Conservation (phyloP, 306 rosid species). For the Pueraria montana region DNA sequence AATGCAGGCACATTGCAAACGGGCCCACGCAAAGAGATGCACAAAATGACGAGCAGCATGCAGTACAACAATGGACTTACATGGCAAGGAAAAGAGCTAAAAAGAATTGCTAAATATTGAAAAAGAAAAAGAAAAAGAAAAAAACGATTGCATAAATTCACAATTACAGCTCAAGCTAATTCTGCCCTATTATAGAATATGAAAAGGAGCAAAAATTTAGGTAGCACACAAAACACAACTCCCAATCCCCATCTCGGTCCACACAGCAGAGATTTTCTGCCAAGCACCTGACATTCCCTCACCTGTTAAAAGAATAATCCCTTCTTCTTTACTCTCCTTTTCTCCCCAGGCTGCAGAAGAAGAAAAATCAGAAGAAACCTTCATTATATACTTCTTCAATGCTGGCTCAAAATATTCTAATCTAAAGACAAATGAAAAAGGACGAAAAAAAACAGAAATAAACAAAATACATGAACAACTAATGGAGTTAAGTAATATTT, state of each 20-base stretch:
- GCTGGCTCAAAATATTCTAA: conserved; percentile 6
- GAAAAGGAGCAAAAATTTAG: conserved; percentile 45
- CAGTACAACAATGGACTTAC: conserved; percentile 29
- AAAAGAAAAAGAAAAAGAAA: conserved; percentile 22
- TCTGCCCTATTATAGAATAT: conserved; percentile 52
- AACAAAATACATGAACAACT: conserved; percentile 1
- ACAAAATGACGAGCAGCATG: conserved; percentile 35
- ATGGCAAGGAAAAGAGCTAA: conserved; percentile 3
- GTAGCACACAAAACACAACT: conserved; percentile 48
- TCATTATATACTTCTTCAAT: conserved; percentile 7
- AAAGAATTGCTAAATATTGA: conserved; percentile 42
- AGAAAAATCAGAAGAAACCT: conserved; percentile 27
- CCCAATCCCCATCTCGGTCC: conserved; percentile 39
- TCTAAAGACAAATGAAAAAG: conserved; percentile 11
- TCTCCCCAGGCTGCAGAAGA: conserved; percentile 84
- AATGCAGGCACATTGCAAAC: conserved; percentile 12
- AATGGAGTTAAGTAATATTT: neutral
- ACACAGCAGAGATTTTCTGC: conserved; percentile 45
- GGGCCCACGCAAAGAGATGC: conserved; percentile 39
- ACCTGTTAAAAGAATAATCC: conserved; percentile 76
- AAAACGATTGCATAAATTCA: conserved; percentile 39
- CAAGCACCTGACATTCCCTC: conserved; percentile 22
- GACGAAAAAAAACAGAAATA: neutral
- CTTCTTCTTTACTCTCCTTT: conserved; percentile 80
- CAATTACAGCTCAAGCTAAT: conserved; percentile 60